Conservation (phyloP, 164 flowering plant species). For the Stephania yunnanensis region DNA sequence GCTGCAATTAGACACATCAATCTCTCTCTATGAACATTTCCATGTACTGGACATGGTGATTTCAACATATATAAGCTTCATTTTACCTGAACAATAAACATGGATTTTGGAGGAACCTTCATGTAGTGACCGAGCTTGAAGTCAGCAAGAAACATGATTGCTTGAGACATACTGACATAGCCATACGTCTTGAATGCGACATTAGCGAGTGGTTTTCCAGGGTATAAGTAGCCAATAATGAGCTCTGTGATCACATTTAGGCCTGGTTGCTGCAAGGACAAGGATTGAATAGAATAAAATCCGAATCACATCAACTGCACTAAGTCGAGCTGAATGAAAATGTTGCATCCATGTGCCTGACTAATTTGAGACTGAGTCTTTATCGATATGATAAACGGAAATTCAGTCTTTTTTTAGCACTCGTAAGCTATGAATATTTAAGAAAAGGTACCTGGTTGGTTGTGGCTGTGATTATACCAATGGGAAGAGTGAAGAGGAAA, state of each 20-base stretch:
- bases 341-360: too few relatives aligned
- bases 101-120: conserved; percentile 70
- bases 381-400: too few relatives aligned
- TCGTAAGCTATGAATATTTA: too few relatives aligned
- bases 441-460: conserved; percentile 6
- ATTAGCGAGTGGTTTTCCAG: conserved; percentile 60
- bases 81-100: conserved; percentile 68
- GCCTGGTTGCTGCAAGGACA: conserved; percentile 40
- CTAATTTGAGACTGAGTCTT: too few relatives aligned
- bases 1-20: conserved; percentile 16
- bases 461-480: conserved; percentile 12
- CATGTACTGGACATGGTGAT: neutral
- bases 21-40: neutral
- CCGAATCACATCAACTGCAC: neutral
- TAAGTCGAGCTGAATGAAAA: neutral
- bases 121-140: conserved; percentile 76
- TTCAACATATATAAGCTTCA: too few relatives aligned
- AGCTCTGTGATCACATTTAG: conserved; percentile 57
- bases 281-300: neutral
- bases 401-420: too few relatives aligned
- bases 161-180: conserved; percentile 43
- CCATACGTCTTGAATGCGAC: conserved; percentile 62
- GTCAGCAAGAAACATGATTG: conserved; percentile 42
- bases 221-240: conserved; percentile 54
- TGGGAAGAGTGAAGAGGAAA: conserved; percentile 7